These are phyloP conservation scores for Aspergillus indologenus DNA, from an alignment of 495 filamentous ascomycete genomes.

Conservation along the genomic window DNA sequence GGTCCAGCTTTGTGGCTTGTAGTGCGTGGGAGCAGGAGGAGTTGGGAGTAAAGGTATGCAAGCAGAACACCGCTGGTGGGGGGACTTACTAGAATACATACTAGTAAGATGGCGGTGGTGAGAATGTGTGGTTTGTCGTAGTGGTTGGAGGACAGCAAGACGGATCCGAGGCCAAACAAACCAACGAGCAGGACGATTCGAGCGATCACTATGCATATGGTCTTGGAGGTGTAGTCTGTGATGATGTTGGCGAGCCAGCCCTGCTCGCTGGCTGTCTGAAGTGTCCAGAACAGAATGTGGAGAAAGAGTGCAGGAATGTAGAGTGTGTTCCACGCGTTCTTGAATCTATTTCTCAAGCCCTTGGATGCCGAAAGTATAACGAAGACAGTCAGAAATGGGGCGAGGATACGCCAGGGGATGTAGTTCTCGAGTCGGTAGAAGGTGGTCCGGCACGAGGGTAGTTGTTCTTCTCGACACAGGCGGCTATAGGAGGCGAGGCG, in stretches of 20 bases:
- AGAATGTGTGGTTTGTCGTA: background rate
- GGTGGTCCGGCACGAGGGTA: conserved; percentile 88
- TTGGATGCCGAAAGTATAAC: conserved; percentile 64
- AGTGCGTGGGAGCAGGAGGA: conserved; percentile 79
- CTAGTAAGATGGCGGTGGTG: conserved; percentile 5
- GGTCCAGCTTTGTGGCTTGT: conserved; percentile 77
- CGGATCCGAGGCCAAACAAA: background rate
- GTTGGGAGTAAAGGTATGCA: conserved; percentile 71
- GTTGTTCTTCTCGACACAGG: conserved; percentile 93
- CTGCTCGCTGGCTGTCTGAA: background rate
- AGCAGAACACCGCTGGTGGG: conserved; percentile 28
- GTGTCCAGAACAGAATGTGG: conserved; percentile 3
- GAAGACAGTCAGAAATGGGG: conserved; percentile 71
- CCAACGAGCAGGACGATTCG: background rate
- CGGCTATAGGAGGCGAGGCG: conserved; percentile 80
- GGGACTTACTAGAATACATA: conserved; percentile 3
- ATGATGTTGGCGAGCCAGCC: background rate
- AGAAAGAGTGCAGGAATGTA: conserved; percentile 4
- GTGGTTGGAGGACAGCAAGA: background rate
- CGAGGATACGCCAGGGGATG: conserved; percentile 78
- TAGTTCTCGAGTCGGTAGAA: conserved; percentile 63
- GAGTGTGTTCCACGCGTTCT: background rate
- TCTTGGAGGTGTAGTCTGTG: background rate
- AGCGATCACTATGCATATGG: background rate
- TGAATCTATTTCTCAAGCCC: background rate